Evolutionary conservation across 768 basidiomycete species (phyloP).

Genomic region (Trametes villosa): DNA sequence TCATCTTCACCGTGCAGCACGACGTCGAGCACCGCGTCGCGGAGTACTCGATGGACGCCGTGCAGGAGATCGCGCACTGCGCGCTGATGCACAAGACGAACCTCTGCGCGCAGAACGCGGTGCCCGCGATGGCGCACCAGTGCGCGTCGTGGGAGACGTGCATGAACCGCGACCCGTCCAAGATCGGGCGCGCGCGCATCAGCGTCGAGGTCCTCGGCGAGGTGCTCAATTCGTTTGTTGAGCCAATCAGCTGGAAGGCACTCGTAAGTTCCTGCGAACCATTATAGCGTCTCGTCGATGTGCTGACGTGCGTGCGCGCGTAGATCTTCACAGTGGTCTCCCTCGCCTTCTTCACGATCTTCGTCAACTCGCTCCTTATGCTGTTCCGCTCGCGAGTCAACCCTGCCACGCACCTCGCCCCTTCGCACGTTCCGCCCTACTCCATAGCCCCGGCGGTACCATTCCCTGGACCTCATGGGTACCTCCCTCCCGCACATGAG

Average conservation of each 20-base stretch:
- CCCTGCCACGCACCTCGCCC: slow-evolving; percentile 28
- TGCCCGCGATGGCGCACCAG: slow-evolving; percentile 87
- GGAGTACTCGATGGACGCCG: slow-evolving; percentile 90
- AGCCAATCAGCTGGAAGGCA: slow-evolving; percentile 97
- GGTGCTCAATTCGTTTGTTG: slow-evolving; percentile 95
- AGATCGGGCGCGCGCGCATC: slow-evolving; percentile 86
- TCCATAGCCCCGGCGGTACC: slow-evolving; percentile 44
- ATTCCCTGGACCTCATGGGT: slow-evolving; percentile 52
- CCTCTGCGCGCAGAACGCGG: slow-evolving; percentile 70
- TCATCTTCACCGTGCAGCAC: slow-evolving; percentile 86
- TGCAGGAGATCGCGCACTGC: slow-evolving; percentile 92
- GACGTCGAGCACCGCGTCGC: slow-evolving; percentile 88
- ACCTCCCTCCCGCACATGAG: slow-evolving; percentile 52
- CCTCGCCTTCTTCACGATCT: slow-evolving; percentile 74
- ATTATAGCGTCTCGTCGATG: neutral
- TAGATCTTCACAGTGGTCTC: slow-evolving; percentile 79
- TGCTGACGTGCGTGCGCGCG: neutral
- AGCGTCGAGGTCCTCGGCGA: slow-evolving; percentile 95
- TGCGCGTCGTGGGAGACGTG: slow-evolving; percentile 92
- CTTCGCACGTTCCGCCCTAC: slow-evolving; percentile 35
- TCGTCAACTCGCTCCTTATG: slow-evolving; percentile 80
- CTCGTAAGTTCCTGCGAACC: slow-evolving; percentile 57
- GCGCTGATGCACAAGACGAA: slow-evolving; percentile 81
- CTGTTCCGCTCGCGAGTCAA: slow-evolving; percentile 72
- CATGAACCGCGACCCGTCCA: slow-evolving; percentile 92